These are phyloP conservation scores for Codiaeum variegatum DNA, from an alignment of 441 rosid species.

Conservation along the genomic window DNA sequence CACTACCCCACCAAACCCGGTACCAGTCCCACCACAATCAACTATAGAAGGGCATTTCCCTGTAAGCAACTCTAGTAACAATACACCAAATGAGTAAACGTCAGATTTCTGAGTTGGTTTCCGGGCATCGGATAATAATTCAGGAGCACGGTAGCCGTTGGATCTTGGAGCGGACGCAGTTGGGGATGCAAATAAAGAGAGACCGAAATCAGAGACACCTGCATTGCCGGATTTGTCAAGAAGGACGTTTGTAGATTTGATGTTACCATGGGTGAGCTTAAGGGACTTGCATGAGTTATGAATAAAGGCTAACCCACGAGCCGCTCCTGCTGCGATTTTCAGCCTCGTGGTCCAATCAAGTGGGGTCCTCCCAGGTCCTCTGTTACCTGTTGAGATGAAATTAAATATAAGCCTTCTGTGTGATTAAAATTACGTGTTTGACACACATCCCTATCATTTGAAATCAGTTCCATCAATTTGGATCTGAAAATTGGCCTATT, in stretches of 20 bases:
- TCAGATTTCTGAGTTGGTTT: conserved; percentile 79
- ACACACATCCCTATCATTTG: conserved; percentile 3
- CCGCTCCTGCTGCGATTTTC: conserved; percentile 73
- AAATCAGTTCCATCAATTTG: background rate
- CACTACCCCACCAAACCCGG: conserved; percentile 61
- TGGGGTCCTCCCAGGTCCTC: conserved; percentile 78
- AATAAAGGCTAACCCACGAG: conserved; percentile 71
- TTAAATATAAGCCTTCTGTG: background rate
- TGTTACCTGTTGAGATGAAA: conserved; percentile 52
- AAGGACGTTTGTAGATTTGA: conserved; percentile 81
- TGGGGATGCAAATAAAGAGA: conserved; percentile 49
- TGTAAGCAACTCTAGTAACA: conserved; percentile 72
- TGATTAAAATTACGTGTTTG: background rate
- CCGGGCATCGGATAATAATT: conserved; percentile 64
- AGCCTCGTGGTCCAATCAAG: conserved; percentile 75
- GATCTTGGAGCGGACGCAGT: conserved; percentile 41
- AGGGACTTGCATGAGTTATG: conserved; percentile 63
- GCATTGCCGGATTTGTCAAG: conserved; percentile 59
- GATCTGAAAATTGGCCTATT: background rate
- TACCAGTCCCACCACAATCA: conserved; percentile 43
- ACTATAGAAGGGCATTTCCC: conserved; percentile 56
- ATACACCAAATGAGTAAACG: conserved; percentile 82
- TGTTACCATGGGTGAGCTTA: conserved; percentile 77
- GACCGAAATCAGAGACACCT: conserved; percentile 81
- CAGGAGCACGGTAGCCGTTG: conserved; percentile 91